Conservation (phyloP, 2,329 filamentous ascomycete species). For the Aspergillus fumigatiaffinis region DNA sequence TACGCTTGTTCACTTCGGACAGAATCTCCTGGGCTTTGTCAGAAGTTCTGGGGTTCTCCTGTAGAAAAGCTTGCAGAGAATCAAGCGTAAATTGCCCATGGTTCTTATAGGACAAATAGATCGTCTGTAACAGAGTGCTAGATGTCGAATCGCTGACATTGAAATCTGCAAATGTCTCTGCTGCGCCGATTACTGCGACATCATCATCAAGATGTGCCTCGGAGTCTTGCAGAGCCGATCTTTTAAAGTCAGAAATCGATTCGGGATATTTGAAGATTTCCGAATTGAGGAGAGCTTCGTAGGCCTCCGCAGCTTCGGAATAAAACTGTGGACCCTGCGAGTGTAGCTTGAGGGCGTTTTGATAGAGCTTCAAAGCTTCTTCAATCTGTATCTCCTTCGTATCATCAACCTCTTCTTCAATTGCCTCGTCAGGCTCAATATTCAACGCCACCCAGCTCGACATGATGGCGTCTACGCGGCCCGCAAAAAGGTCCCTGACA, state of each 20-base stretch:
- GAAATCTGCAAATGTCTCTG: conserved; percentile 44
- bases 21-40: conserved; percentile 13
- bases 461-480: conserved; percentile 33
- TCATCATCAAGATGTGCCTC: conserved; percentile 43
- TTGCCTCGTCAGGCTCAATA: conserved; percentile 84
- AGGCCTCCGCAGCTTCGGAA: conserved; percentile 72
- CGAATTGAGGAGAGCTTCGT: conserved; percentile 78
- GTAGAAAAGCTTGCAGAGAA: conserved; percentile 53
- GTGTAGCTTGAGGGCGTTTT: conserved; percentile 84
- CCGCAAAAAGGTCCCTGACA: conserved; percentile 11
- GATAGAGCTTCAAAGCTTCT: conserved; percentile 91
- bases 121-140: conserved; percentile 78
- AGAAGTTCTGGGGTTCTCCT: conserved; percentile 12
- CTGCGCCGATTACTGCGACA: conserved; percentile 13
- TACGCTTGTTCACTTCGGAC: conserved; percentile 31
- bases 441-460: conserved; percentile 81
- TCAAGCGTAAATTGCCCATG: conserved; percentile 91
- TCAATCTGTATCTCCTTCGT: conserved; percentile 97
- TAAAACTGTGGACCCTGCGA: conserved; percentile 77
- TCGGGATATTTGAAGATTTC: conserved; percentile 94
- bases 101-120: conserved; percentile 94
- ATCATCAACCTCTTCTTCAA: conserved; percentile 88
- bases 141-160: conserved; percentile 68
- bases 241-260: conserved; percentile 76
- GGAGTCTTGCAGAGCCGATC: conserved; percentile 54